Conservation (phyloP, 805 yeast genomes). For the Zygosaccharomyces lentus region DNA sequence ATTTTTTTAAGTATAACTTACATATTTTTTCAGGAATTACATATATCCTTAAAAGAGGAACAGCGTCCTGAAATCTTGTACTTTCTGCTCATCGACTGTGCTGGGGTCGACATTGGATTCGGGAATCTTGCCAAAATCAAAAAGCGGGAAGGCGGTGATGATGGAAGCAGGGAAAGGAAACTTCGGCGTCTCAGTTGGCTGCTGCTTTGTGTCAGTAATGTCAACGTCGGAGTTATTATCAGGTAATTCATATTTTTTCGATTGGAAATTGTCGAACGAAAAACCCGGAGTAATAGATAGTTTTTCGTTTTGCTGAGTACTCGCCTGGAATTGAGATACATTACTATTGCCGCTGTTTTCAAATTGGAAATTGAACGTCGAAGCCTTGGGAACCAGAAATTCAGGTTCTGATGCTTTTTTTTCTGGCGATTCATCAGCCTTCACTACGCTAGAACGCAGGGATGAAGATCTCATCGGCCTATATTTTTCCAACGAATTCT, state of each 20-base stretch:
- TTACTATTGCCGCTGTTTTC: neutral
- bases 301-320: neutral
- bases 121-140: slow-evolving; percentile 21
- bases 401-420: slow-evolving; percentile 3
- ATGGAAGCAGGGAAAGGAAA: neutral
- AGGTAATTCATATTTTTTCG: neutral
- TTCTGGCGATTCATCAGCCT: slow-evolving; percentile 18
- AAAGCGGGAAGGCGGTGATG: slow-evolving; percentile 1
- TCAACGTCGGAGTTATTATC: slow-evolving; percentile 4
- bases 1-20: neutral
- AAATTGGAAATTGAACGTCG: slow-evolving; percentile 14
- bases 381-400: slow-evolving; percentile 7
- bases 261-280: neutral
- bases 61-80: slow-evolving; percentile 21
- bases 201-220: neutral
- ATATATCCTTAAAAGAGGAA: slow-evolving; percentile 20
- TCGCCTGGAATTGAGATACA: slow-evolving; percentile 5
- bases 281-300: neutral
- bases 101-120: slow-evolving; percentile 16
- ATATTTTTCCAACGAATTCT: slow-evolving; percentile 26
- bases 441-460: slow-evolving; percentile 33
- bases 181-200: neutral
- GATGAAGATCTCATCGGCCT: slow-evolving; percentile 40
- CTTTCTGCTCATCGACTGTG: slow-evolving; percentile 19
- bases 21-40: neutral